A percentile compares a stretch with the other conserved stretches of the same genome.
phyloP scores from a whole-genome alignment of 805 yeast species.

The Candida awuae region DNA sequence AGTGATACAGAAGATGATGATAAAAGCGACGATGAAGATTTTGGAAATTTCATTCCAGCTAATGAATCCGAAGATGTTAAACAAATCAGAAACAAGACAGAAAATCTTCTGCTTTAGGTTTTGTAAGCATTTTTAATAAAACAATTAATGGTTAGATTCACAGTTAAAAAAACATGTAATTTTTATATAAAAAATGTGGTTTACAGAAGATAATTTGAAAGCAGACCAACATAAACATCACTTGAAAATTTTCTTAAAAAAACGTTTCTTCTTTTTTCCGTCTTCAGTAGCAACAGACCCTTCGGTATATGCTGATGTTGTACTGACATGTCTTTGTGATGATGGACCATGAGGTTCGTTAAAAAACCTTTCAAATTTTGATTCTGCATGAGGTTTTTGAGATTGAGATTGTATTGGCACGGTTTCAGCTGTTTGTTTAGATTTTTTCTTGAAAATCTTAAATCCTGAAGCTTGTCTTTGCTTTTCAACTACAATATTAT shows the following conservation, averaged over 20 bases:
- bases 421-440: not conserved
- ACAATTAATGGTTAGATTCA: too few species aligned
- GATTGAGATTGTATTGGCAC: too few species aligned
- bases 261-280: conserved; percentile 26
- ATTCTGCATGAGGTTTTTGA: conserved; percentile 1
- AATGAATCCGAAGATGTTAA: not conserved
- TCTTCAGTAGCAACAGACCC: conserved; percentile 14
- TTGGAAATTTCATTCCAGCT: conserved; percentile 28
- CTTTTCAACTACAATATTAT: too few species aligned
- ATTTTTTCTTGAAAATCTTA: not conserved
- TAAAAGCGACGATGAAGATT: conserved; percentile 29
- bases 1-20: conserved; percentile 1
- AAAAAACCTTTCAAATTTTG: conserved; percentile 14
- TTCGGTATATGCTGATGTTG: conserved; percentile 12
- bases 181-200: not conserved
- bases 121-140: too few species aligned
- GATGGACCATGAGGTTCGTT: conserved; percentile 14
- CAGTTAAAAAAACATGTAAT: not conserved
- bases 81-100: too few species aligned
- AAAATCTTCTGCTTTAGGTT: not conserved
- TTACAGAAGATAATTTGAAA: not conserved
- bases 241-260: conserved; percentile 29
- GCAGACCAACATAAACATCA: not conserved
- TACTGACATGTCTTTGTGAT: conserved; percentile 8
- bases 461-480: not conserved